Conservation (phyloP, 2,329 filamentous ascomycete species). For the Penicillium janthinellum region DNA sequence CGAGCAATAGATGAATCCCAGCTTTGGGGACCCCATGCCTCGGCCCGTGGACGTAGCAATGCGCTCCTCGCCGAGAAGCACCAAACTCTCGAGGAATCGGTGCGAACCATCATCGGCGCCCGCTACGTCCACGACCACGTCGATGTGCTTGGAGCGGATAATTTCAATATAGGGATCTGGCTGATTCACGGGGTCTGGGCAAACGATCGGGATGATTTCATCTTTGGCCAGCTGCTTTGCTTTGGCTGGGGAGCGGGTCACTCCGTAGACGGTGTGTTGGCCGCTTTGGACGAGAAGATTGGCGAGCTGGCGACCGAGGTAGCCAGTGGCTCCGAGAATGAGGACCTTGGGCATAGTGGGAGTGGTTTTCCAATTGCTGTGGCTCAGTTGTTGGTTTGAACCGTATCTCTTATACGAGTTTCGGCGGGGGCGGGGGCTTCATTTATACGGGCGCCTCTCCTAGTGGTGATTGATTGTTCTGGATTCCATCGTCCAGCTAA, state of each 20-base stretch:
- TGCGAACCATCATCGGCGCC: not conserved
- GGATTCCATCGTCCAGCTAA: not conserved
- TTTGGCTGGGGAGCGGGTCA: constrained; percentile 47
- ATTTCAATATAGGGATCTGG: not conserved
- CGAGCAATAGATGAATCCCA: constrained; percentile 13
- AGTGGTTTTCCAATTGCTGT: not conserved
- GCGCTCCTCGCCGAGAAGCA: not conserved
- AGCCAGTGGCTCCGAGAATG: constrained; percentile 29
- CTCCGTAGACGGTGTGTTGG: constrained; percentile 34
- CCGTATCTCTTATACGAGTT: not conserved
- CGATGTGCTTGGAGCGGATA: constrained; percentile 9
- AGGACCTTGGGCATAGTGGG: constrained; percentile 17
- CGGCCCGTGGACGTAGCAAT: not conserved
- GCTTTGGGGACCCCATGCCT: not conserved
- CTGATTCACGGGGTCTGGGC: constrained; percentile 1
- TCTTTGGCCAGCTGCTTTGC: constrained; percentile 49
- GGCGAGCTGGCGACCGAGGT: constrained; percentile 18
- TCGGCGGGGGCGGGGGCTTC: not conserved
- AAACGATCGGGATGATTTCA: constrained; percentile 28
- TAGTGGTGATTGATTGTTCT: not conserved
- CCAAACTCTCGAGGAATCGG: not conserved
- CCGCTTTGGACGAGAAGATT: constrained; percentile 9
- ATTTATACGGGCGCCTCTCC: not conserved
- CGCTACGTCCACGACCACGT: constrained; percentile 8
- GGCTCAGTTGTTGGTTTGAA: not conserved